These are phyloP conservation scores for Westerdykella aurantiaca DNA, from an alignment of 2,329 filamentous ascomycete genomes.

Conservation along the genomic window DNA sequence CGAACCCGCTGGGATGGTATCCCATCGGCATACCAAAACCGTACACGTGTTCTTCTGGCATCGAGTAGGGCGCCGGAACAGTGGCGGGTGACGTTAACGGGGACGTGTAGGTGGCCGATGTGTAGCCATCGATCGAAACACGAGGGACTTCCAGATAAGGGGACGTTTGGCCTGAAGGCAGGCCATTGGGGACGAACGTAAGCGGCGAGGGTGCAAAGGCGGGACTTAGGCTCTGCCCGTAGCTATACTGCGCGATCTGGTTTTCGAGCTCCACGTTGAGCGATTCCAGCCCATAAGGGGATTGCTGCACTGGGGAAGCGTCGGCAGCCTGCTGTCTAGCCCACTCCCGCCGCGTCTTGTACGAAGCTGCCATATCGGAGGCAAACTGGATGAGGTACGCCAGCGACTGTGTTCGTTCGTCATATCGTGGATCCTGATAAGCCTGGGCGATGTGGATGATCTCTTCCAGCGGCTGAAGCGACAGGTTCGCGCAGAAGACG, in stretches of 20 bases:
- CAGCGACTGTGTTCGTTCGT: constrained; percentile 40
- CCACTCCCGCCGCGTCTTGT: constrained; percentile 39
- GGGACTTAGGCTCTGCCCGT: constrained; percentile 43
- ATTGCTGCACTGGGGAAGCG: constrained; percentile 30
- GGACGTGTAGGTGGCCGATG: constrained; percentile 26
- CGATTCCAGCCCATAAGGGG: constrained; percentile 34
- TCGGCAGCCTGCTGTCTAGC: constrained; percentile 32
- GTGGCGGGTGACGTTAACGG: constrained; percentile 35
- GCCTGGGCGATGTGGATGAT: constrained; percentile 68
- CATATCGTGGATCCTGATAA: constrained; percentile 37
- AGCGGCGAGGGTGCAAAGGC: constrained; percentile 46
- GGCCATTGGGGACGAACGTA: constrained; percentile 33
- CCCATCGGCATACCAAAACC: constrained; percentile 37
- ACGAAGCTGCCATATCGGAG: constrained; percentile 39
- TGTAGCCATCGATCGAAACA: constrained; percentile 27
- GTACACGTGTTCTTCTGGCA: constrained; percentile 38
- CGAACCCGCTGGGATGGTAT: constrained; percentile 40
- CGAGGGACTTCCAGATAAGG: constrained; percentile 45
- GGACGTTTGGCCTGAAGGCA: constrained; percentile 31
- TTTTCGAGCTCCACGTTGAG: constrained; percentile 38
- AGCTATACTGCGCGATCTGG: constrained; percentile 38
- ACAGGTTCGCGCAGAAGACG: constrained; percentile 65
- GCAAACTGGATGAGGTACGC: constrained; percentile 45
- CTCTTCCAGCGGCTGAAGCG: constrained; percentile 75
- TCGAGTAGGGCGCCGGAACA: constrained; percentile 30